Base-by-base conservation (phyloP, 139 green algal genomes). In the Chlorella sp. region DNA sequence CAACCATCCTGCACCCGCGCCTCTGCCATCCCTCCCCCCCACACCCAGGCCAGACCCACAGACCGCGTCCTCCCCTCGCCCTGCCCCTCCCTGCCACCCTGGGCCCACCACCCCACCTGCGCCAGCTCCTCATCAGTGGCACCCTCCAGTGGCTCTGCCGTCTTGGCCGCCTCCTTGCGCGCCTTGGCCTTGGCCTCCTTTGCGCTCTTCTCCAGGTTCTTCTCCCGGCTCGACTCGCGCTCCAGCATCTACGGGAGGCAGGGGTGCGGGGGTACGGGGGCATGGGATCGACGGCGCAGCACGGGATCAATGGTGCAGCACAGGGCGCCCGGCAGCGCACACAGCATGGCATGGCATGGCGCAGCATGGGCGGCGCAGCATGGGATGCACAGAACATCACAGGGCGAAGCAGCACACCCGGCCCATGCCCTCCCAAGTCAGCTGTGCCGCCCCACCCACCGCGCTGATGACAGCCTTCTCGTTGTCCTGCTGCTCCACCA, bases 171-270 rank as follows among this genome's bases (percentile, higher is more conserved):
- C 91, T 98, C 95, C 88, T 97, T 98, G 71, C 94, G 89, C 32
- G 95, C 94, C 85, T 95, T 95, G 26, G 73, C 91, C 93, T 97
- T 98, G 85, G 96, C 93, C 92, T 99, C 97, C 92, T 98, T 98
- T 69, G 93, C 93, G 0, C 93, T 95, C 93, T 98, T 98, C 83
- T 99, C 97, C 73, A 99, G 88, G 89, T 98, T 98, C 93, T 98
- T 99, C 93, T 99, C 97, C 11, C 94, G 86, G 87, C 88, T 94
- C 19, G 90, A 94, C 87, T 97, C 95, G 3, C 92, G 86, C 79
- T 97, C 95, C 57, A 97, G 93, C 84, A 96, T 94, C 91, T 95
- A 92, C 77, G 82, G 32, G 32, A 37, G 77, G 36, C 40, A 37
- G 40, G 22, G 0, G 73, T 11, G 73, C 1, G 77, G 39, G n/a